Evolutionary conservation across 2,329 filamentous ascomycete species (phyloP).

Genomic region (Aspergillus versicolor): DNA sequence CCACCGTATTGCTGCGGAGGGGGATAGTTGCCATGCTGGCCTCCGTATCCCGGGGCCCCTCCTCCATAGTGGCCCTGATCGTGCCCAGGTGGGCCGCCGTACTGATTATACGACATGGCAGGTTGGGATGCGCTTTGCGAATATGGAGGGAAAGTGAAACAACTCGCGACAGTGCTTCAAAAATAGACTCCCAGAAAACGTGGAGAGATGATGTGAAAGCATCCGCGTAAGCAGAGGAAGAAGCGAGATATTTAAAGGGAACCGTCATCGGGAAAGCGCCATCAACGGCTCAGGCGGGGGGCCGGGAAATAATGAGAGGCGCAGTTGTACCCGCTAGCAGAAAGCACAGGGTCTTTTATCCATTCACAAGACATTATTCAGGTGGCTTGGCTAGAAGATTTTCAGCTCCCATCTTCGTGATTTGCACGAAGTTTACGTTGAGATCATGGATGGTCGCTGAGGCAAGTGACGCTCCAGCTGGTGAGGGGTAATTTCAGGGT

Average conservation of each 20-base stretch:
- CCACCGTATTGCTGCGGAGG: constrained; percentile 10
- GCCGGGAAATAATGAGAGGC: constrained; percentile 7
- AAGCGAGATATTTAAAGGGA: not conserved
- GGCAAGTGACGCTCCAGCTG: not conserved
- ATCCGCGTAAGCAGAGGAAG: not conserved
- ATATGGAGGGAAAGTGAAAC: not conserved
- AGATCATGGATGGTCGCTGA: not conserved
- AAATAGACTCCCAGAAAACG: not conserved
- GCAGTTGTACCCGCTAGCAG: constrained; percentile 5
- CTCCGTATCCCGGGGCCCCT: not conserved
- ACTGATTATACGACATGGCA: constrained; percentile 12
- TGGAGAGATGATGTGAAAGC: not conserved
- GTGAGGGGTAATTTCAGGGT: constrained; percentile 1
- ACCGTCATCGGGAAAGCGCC: constrained; percentile 6
- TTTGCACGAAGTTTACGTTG: not conserved
- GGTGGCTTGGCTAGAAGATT: constrained; percentile 2
- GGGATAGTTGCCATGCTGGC: constrained; percentile 8
- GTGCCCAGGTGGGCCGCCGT: constrained; percentile 7
- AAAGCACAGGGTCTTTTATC: constrained; percentile 2
- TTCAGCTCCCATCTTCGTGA: constrained; percentile 1
- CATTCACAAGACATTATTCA: not conserved
- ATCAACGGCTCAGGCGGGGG: constrained; percentile 5
- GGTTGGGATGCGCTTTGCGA: not conserved
- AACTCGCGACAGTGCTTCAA: too few relatives aligned
- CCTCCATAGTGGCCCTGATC: constrained; percentile 10